These are phyloP conservation scores for Scutellaria baicalensis DNA, from an alignment of 257 asterid genomes.

Conservation along the genomic window DNA sequence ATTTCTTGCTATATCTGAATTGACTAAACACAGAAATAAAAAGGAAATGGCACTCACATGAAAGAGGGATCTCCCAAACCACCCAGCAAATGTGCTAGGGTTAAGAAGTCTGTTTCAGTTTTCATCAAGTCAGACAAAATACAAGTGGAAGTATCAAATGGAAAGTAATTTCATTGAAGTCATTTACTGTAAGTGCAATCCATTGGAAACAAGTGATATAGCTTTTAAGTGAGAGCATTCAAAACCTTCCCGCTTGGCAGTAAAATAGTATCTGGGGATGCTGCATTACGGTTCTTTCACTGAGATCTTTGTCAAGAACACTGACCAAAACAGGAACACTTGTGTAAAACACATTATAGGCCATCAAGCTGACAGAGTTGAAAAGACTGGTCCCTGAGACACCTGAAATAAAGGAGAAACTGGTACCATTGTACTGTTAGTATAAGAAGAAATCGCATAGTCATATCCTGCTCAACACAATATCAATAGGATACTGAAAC, in stretches of 20 bases:
- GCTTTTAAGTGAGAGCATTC: conserved; percentile 10
- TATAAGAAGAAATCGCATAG: conserved; percentile 10
- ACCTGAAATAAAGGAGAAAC: conserved; percentile 94
- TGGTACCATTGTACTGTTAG: conserved; percentile 51
- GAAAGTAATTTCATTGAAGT: background rate
- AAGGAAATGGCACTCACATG: conserved; percentile 60
- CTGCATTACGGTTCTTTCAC: conserved; percentile 90
- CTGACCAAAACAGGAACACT: conserved; percentile 88
- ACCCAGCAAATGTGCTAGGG: conserved; percentile 99
- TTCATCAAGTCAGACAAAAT: conserved; percentile 14
- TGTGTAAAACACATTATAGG: conserved; percentile 95
- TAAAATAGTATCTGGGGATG: conserved; percentile 93
- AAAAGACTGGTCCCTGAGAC: conserved; percentile 97
- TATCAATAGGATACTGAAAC: conserved; percentile 7
- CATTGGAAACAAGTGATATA: conserved; percentile 4
- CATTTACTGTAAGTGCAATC: conserved; percentile 7
- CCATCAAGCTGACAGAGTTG: conserved; percentile 95
- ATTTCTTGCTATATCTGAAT: background rate
- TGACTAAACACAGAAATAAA: background rate
- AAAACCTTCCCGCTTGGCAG: conserved; percentile 98
- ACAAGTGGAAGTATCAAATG: background rate
- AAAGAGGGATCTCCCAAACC: conserved; percentile 99
- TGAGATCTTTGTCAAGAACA: conserved; percentile 94
- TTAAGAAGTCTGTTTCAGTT: conserved; percentile 81
- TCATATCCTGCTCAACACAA: conserved; percentile 7